A percentile compares a stretch with the other conserved stretches of the same genome.
Conservation (phyloP, 2,329 filamentous ascomycete species). For the Neonectria hederae region DNA sequence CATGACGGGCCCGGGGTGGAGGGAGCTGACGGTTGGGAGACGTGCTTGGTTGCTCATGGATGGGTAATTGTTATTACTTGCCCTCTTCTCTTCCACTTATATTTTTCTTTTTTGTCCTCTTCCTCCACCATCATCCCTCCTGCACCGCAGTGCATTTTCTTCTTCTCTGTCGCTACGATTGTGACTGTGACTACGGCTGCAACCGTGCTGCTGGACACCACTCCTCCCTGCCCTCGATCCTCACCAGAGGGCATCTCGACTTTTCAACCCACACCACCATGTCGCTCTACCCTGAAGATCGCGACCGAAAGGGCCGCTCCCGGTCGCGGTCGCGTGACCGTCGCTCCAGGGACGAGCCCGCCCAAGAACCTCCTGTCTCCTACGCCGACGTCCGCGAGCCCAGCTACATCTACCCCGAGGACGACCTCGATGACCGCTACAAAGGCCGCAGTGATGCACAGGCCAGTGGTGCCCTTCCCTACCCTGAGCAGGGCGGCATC, state of each 20-base stretch:
- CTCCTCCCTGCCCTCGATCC: slow-evolving; percentile 3
- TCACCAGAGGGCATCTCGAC: slow-evolving; percentile 1
- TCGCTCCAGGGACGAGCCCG: slow-evolving; percentile 45
- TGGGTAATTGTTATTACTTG: slow-evolving; percentile 3
- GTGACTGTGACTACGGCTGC: neutral
- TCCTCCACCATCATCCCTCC: neutral
- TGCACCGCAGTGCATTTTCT: neutral
- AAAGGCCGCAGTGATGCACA: slow-evolving; percentile 46
- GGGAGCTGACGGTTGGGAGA: neutral
- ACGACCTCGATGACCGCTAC: slow-evolving; percentile 53
- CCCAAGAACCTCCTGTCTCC: slow-evolving; percentile 43
- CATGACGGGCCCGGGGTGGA: slow-evolving; percentile 5
- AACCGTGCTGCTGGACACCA: neutral
- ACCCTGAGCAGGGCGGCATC: slow-evolving; percentile 51
- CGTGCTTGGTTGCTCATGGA: neutral
- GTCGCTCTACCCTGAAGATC: slow-evolving; percentile 62
- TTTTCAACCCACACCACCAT: slow-evolving; percentile 46
- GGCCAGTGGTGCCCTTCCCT: slow-evolving; percentile 48
- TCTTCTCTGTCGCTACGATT: neutral
- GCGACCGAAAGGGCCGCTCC: slow-evolving; percentile 56
- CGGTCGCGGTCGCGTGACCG: slow-evolving; percentile 56
- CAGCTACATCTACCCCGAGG: slow-evolving; percentile 53
- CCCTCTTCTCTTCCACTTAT: neutral
- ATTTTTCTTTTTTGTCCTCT: neutral
- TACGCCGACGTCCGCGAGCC: slow-evolving; percentile 55